These are phyloP conservation scores for Naegleria lovaniensis DNA, from an alignment of 208 protist species.

Conservation along the genomic window DNA sequence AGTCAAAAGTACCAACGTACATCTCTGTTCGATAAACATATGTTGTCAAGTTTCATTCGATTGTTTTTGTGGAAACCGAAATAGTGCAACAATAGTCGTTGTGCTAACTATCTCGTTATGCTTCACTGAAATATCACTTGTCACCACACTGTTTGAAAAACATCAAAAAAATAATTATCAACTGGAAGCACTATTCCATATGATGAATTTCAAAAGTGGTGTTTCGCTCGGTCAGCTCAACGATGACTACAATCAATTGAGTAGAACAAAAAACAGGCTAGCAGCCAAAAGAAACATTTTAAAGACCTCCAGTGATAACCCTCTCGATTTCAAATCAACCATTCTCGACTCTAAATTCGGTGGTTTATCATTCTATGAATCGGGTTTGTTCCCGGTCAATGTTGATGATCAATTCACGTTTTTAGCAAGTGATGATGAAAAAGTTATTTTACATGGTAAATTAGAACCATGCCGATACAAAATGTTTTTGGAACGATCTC, in stretches of 20 bases:
- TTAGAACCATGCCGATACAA: slow-evolving; percentile 4
- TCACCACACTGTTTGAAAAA: too few species aligned
- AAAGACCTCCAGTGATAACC: too few species aligned
- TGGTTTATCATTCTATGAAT: background rate
- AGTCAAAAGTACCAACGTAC: background rate
- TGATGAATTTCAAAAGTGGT: background rate
- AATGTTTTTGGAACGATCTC: background rate
- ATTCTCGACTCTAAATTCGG: background rate
- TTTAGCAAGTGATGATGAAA: background rate
- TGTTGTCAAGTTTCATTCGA: too few species aligned
- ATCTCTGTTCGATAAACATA: background rate
- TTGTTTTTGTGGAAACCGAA: too few species aligned
- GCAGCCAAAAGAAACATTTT: too few species aligned
- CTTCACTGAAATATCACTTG: too few species aligned
- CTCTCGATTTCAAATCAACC: background rate
- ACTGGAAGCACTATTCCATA: too few species aligned
- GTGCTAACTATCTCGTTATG: too few species aligned
- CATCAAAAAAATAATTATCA: too few species aligned
- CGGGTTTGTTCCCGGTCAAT: background rate
- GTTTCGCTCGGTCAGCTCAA: background rate
- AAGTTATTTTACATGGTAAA: background rate
- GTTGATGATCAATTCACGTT: background rate
- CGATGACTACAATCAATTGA: background rate
- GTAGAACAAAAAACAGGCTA: background rate
- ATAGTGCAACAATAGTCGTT: too few species aligned